Base-by-base conservation (phyloP, 257 asterid species). In the Verbascum thapsus region DNA sequence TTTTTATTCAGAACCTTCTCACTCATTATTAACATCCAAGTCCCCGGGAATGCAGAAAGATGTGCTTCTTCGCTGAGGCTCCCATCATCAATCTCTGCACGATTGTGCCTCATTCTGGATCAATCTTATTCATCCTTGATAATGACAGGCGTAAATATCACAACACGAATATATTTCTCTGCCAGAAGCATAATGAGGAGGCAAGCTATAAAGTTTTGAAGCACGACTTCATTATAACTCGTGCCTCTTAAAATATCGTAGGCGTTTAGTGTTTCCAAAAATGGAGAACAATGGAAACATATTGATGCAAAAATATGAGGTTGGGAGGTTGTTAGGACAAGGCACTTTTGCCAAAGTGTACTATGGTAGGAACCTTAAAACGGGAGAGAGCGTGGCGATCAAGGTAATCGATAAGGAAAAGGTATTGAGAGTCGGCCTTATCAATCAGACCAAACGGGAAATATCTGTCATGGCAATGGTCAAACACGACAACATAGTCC, bases 261-360 rank as follows among this genome's bases (percentile, higher is more conserved):
- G 18, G 22, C 52, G 54, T 32, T 72, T 71, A 45, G 68, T 57
- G 58, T 56, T 38, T 30, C 23, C 32, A 17, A 40, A 43, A 51
- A 78, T 84, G 94, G 87, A 73, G 64, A 80, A 53, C 5, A 83
- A 81, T 66, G 76, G 82, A 19, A 86, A 78, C 58, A 41, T 83
- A 32, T 71, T 89, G 75, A 86, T 81, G 95, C 64, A 81, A 72
- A 89, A 79, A 68, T 89, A 84, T 30, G 94, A 86, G 19, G 68
- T 84, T n/a, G 97, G 97, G 70, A 89, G 89, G 72, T 67, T 86
- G 74, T 72, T 89, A 60, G 97, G 94, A 37, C 88, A 87, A 79
- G 97, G 97, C 44, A 78, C 77, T 23, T 89, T 89, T 39, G 97
- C 91, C 44, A 89, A 86, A 64, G 97, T 89, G 49, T 89, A 86